Evolutionary conservation across 208 protist genomes (phyloP), one percentile per base, ranked within the genome.

Genomic region (Plasmodiophora brassicae): DNA sequence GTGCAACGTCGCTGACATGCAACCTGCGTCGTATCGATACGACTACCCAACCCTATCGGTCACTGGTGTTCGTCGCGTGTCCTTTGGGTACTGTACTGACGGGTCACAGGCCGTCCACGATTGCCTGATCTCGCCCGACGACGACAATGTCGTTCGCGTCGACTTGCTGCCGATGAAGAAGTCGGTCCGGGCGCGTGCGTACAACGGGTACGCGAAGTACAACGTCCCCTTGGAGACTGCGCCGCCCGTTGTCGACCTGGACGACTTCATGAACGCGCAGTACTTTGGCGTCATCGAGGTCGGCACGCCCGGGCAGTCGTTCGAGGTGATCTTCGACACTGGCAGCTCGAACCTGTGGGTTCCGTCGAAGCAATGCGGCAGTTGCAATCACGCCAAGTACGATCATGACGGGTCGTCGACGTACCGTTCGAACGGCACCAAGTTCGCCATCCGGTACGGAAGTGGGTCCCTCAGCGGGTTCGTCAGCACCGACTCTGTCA

Each of bases 401-500:
- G 28, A 92, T 83, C 85, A 84, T 0, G 1, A 0, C 28, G 83
- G 91, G 50, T 86, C 45, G n/a, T 91, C 91, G 0, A 92, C 91
- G 22, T 93, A 93, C 84, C 38, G 46, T 28, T 35, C 22, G 46
- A 91, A 93, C 84, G 91, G 91, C 54, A 35, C 36, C n/a, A n/a
- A 45, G 32, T 89, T 92, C 46, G 41, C 71, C 22, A 92, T 92
- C 38, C 28, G 50, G 25, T 92, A 91, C 85, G 97, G 97, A 85
- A 94, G 92, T 90, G 97, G 97, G 50, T 92, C 93, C 20, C 91
- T 98, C 38, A 91, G 87, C 5, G 97, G 97, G 41, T 95, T 96
- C 92, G 72, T 96, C 41, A 94, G 94, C 36, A n/a, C 87, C 50
- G 97, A 99, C 91, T 89, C 87, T 38, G 91, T 98, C 32, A 91